These are phyloP conservation scores for Penicillium olsonii DNA, from an alignment of 2,329 filamentous ascomycete genomes.

Conservation along the genomic window DNA sequence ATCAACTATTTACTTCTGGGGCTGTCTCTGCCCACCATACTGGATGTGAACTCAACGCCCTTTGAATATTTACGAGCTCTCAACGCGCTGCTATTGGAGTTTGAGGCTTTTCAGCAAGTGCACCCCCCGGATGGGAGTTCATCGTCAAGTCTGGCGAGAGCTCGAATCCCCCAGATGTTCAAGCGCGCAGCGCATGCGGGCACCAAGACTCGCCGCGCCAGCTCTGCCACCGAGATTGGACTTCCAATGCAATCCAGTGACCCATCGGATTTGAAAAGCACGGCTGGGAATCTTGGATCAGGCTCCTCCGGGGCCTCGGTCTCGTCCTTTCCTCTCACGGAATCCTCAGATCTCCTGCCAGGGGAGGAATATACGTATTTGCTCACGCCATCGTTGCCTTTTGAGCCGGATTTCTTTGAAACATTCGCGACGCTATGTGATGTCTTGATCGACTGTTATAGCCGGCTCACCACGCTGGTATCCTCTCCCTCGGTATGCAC, in stretches of 20 bases:
- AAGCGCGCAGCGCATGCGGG: slow-evolving; percentile 61
- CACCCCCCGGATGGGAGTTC: slow-evolving; percentile 75
- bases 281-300: slow-evolving; percentile 42
- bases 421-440: slow-evolving; percentile 96
- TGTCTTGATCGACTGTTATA: slow-evolving; percentile 90
- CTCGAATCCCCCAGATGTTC: slow-evolving; percentile 81
- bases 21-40: slow-evolving; percentile 82
- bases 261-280: slow-evolving; percentile 50
- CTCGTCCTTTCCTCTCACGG: slow-evolving; percentile 49
- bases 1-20: slow-evolving; percentile 93
- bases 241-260: slow-evolving; percentile 54
- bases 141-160: slow-evolving; percentile 70
- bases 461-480: slow-evolving; percentile 72
- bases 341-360: slow-evolving; percentile 64
- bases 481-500: slow-evolving; percentile 73
- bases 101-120: slow-evolving; percentile 87
- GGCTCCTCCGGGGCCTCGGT: slow-evolving; percentile 40
- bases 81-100: slow-evolving; percentile 83
- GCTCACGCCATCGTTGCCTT: slow-evolving; percentile 87
- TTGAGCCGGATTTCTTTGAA: slow-evolving; percentile 96
- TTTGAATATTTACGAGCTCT: slow-evolving; percentile 85
- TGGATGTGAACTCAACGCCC: slow-evolving; percentile 78
- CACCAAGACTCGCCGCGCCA: slow-evolving; percentile 60
- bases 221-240: slow-evolving; percentile 62
- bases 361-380: slow-evolving; percentile 88